These are phyloP conservation scores for Proliferodiscus dingleyae DNA, from an alignment of 2,329 filamentous ascomycete genomes.

Conservation along the genomic window DNA sequence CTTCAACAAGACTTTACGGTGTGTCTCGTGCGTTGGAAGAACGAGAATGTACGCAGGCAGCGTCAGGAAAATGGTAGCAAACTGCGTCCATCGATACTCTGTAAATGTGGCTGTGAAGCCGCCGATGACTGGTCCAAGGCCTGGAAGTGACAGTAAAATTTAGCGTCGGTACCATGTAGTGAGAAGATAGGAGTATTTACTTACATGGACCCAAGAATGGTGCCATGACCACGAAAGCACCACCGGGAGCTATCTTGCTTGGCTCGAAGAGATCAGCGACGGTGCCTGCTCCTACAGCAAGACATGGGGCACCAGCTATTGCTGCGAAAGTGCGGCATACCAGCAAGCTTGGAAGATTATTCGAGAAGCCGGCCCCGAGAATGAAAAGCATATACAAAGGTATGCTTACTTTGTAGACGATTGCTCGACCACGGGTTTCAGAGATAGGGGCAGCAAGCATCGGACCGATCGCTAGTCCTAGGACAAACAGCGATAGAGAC, in stretches of 20 bases:
- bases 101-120: conserved; percentile 9
- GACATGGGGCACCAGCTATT: conserved; percentile 31
- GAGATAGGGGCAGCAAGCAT: conserved; percentile 52
- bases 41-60: conserved; percentile 7
- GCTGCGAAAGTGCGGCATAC: conserved; percentile 53
- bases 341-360: conserved; percentile 45
- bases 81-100: conserved; percentile 16
- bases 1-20: conserved; percentile 13
- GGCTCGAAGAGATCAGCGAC: conserved; percentile 11
- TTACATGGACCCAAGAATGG: conserved; percentile 15
- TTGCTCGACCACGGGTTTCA: conserved; percentile 51
- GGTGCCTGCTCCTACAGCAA: conserved; percentile 13
- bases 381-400: conserved; percentile 50
- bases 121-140: conserved; percentile 14
- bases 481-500: conserved; percentile 52
- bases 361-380: conserved; percentile 48
- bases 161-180: background rate
- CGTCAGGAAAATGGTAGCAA: conserved; percentile 12
- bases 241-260: background rate
- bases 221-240: conserved; percentile 7
- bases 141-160: background rate
- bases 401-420: conserved; percentile 45
- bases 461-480: conserved; percentile 56
- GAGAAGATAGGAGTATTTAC: background rate
- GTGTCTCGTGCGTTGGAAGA: conserved; percentile 14